Evolutionary conservation across 2,329 filamentous ascomycete genomes (phyloP), one percentile per base, ranked within the genome.

Genomic region (Talaromyces sp.): DNA sequence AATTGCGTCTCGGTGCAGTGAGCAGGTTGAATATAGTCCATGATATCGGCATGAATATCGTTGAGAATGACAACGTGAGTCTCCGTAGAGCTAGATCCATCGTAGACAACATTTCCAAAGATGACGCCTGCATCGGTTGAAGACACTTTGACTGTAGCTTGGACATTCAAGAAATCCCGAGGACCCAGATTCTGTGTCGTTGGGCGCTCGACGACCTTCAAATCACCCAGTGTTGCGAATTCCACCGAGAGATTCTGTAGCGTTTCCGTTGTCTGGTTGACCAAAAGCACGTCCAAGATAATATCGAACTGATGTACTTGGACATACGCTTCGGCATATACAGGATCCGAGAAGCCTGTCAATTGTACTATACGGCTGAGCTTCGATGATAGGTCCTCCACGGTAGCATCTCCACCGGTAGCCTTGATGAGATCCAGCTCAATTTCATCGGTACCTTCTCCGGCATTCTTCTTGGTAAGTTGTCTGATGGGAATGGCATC

Each of bases 271-370:
- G 95, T 98, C 79, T 99, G 95, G 79, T 99, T 99, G 73, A 99
- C 95, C 25, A 99, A 85, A 3, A 99, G 86, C 9, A 99, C 95
- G 74, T 99, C 95, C 31, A 99, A 85, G 17, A 99, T 90, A 72
- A 99, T 99, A 75, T 99, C 95, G 74, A 99, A 99, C 78, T 99
- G 95, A 77, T 98, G 93, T 10, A 99, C 94, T 77, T 96, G 97
- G 74, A 99, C 94, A 73, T 99, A 99, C 5, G 95, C 95, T 80
- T 99, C 95, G n/a, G 92, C 95, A 73, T 99, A 99, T 15, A 99
- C 95, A 1, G 95, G 90, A 74, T 99, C 95, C 0, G 95, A 98
- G 85, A 99, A 99, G 67, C 95, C 95, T 19, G 95, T 99, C 54
- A 99, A 86, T 79, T 99, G 95, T 25, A 99, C 95, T 43, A 99